Percentiles rank a stretch among this genome's conserved stretches.
phyloP scores from a whole-genome alignment of 2,329 filamentous ascomycete species.

The Apiospora malaysiana region DNA sequence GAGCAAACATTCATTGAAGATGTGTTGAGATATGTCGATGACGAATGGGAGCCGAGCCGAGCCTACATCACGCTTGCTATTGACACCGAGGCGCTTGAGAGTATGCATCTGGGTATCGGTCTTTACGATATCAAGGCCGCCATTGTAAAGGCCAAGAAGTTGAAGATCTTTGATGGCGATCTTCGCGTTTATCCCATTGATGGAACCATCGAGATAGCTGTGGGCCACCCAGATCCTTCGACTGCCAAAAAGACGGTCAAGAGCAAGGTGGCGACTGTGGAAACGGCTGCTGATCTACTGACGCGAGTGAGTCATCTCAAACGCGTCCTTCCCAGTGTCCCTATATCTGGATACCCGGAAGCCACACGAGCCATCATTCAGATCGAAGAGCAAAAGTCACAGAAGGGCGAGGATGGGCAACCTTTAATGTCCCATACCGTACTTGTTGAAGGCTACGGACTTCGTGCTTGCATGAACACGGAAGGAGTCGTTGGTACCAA shows the following conservation, averaged over 20 bases:
- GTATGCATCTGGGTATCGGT: slow-evolving; percentile 81
- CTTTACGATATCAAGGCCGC: slow-evolving; percentile 75
- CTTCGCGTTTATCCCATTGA: slow-evolving; percentile 61
- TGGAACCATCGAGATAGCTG: slow-evolving; percentile 74
- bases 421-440: slow-evolving; percentile 59
- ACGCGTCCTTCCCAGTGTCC: slow-evolving; percentile 79
- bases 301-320: slow-evolving; percentile 85
- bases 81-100: slow-evolving; percentile 77
- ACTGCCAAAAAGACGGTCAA: slow-evolving; percentile 53
- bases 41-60: slow-evolving; percentile 81
- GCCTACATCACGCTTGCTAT: slow-evolving; percentile 83
- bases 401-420: slow-evolving; percentile 10
- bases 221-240: slow-evolving; percentile 61
- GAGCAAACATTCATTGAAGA: slow-evolving; percentile 94
- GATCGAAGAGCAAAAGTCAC: slow-evolving; percentile 66
- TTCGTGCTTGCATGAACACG: slow-evolving; percentile 89
- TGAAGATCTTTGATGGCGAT: slow-evolving; percentile 74
- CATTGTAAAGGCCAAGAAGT: slow-evolving; percentile 81
- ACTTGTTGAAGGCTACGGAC: slow-evolving; percentile 92
- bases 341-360: slow-evolving; percentile 88
- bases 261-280: slow-evolving; percentile 53
- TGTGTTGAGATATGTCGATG: slow-evolving; percentile 79
- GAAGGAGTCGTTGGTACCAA: slow-evolving; percentile 83
- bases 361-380: slow-evolving; percentile 88
- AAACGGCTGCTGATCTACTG: slow-evolving; percentile 68